Evolutionary conservation across 73 alveolate genomes (phyloP).

Genomic region (Paramecium sexaurelia): DNA sequence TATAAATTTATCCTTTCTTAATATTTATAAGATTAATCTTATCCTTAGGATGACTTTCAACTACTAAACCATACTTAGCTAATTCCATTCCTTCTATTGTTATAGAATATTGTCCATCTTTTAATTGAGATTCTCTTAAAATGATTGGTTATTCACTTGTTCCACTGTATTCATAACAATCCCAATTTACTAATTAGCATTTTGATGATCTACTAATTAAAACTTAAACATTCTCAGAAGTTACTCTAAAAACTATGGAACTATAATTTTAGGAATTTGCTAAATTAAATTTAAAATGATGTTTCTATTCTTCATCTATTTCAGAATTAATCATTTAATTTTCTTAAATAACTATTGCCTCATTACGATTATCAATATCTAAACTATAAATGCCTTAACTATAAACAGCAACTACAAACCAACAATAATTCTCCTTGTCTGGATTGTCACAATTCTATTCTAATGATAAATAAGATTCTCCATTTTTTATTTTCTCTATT

Average conservation of each 20-base stretch:
- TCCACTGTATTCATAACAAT: not conserved
- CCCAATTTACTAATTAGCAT: slow-evolving; percentile 12
- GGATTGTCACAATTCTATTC: not conserved
- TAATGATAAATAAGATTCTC: not conserved
- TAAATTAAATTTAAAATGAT: not conserved
- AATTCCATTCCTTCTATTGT: slow-evolving; percentile 18
- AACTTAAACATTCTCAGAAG: slow-evolving; percentile 17
- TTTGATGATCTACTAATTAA: not conserved
- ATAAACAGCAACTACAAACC: not conserved
- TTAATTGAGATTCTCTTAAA: not conserved
- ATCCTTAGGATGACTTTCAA: not conserved
- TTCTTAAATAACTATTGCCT: not conserved
- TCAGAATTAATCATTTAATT: not conserved
- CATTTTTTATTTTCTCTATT: not conserved
- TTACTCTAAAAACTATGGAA: not conserved
- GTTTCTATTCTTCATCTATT: slow-evolving; percentile 23
- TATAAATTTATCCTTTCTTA: not conserved
- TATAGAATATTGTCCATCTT: slow-evolving; percentile 20
- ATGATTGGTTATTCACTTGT: not conserved
- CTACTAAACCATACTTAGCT: not conserved
- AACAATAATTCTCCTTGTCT: not conserved
- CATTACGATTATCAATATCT: not conserved
- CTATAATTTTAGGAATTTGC: not conserved
- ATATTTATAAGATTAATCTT: not conserved
- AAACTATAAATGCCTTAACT: not conserved